A percentile compares a stretch with the other conserved stretches of the same genome.
Evolutionary conservation across 2,329 filamentous ascomycete species (phyloP).

Genomic region (Ophiostoma angusticollis): DNA sequence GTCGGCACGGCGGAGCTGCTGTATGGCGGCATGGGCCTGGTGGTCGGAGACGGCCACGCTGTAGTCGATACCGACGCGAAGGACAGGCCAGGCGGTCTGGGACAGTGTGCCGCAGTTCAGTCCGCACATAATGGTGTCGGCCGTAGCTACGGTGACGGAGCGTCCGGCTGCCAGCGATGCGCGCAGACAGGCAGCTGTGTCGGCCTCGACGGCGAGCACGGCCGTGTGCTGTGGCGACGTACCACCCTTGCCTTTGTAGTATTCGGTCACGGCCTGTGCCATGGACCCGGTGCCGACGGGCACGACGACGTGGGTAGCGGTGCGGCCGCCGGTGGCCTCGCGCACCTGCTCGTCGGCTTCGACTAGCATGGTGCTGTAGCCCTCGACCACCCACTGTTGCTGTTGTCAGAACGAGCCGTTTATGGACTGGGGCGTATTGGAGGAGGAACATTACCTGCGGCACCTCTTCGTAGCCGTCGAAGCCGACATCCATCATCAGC

Average conservation of each 20-base stretch:
- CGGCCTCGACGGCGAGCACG: constrained; percentile 59
- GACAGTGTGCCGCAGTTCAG: constrained; percentile 63
- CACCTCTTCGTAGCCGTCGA: constrained; percentile 52
- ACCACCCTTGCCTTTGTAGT: constrained; percentile 38
- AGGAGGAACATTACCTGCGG: constrained; percentile 34
- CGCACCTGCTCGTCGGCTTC: constrained; percentile 50
- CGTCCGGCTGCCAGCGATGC: constrained; percentile 37
- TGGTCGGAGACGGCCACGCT: constrained; percentile 46
- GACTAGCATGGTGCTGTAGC: constrained; percentile 59
- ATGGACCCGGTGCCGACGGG: constrained; percentile 64
- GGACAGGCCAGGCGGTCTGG: constrained; percentile 47
- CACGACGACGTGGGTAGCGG: constrained; percentile 35
- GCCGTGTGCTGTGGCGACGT: constrained; percentile 14
- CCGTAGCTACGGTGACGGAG: constrained; percentile 38
- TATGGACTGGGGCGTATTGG: background rate
- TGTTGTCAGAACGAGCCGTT: background rate
- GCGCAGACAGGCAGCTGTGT: constrained; percentile 46
- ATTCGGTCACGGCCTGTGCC: constrained; percentile 52
- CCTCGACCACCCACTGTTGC: constrained; percentile 57
- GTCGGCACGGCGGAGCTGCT: constrained; percentile 31
- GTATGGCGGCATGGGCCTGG: constrained; percentile 47
- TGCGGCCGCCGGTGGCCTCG: background rate
- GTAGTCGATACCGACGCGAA: constrained; percentile 46
- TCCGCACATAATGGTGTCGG: constrained; percentile 58
- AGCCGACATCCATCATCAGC: constrained; percentile 57